These are phyloP conservation scores for Aurifilum marmelostoma DNA, from an alignment of 2,329 filamentous ascomycete species.

Conservation along the genomic window DNA sequence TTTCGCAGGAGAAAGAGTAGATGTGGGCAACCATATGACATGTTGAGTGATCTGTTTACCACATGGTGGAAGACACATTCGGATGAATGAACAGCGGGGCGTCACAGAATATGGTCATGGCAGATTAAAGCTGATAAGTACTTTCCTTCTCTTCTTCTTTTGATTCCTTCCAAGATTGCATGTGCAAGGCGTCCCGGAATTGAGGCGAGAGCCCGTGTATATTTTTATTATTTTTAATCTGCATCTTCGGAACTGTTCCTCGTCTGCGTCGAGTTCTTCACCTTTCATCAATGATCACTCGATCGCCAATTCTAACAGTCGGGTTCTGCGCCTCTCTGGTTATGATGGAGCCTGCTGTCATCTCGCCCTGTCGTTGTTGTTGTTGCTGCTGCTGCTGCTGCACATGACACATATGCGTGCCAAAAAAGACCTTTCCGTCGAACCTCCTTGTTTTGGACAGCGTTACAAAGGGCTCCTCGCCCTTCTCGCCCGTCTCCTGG, in stretches of 20 bases:
- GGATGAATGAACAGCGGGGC: background rate
- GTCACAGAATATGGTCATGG: background rate
- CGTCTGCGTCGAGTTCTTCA: background rate
- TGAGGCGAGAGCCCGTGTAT: background rate
- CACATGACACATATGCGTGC: constrained; percentile 71
- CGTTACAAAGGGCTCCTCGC: constrained; percentile 85
- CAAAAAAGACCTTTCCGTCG: constrained; percentile 86
- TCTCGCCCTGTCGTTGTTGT: background rate
- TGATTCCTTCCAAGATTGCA: constrained; percentile 4
- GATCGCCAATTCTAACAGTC: constrained; percentile 56
- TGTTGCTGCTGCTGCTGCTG: constrained; percentile 31
- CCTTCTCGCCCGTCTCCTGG: constrained; percentile 76
- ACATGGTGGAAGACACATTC: background rate
- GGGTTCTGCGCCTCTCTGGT: constrained; percentile 41
- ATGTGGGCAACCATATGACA: background rate
- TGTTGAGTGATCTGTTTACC: background rate
- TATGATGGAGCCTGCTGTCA: constrained; percentile 18
- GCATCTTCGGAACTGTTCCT: background rate
- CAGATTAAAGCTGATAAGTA: background rate
- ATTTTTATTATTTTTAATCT: background rate
- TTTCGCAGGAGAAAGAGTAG: background rate
- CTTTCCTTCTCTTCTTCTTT: background rate
- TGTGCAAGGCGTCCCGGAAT: background rate
- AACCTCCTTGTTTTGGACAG: constrained; percentile 84
- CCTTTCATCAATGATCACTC: constrained; percentile 36